phyloP scores from a whole-genome alignment of 2,329 filamentous ascomycete species.

The Fusarium torreyae region DNA sequence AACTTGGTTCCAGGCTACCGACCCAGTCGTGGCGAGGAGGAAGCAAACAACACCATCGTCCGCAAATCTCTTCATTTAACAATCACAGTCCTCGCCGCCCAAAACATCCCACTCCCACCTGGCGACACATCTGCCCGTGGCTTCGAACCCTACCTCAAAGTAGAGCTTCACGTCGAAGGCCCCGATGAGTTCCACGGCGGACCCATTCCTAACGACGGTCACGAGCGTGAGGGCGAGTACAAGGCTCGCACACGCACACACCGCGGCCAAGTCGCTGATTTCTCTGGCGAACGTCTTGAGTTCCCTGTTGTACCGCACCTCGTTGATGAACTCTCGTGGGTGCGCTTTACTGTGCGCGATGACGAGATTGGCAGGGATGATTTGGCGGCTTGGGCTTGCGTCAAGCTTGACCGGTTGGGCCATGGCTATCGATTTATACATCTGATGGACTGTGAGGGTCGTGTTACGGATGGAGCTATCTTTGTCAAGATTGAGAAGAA shows the following conservation, averaged over 20 bases:
- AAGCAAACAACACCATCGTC: constrained; percentile 53
- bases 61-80: constrained; percentile 77
- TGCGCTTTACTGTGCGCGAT: constrained; percentile 89
- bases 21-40: constrained; percentile 42
- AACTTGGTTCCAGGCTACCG: constrained; percentile 51
- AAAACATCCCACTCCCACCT: constrained; percentile 78
- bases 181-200: constrained; percentile 61
- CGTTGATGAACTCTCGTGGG: constrained; percentile 79
- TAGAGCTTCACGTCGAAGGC: constrained; percentile 87
- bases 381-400: constrained; percentile 89
- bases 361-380: constrained; percentile 85
- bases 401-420: constrained; percentile 84
- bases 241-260: constrained; percentile 72
- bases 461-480: constrained; percentile 76
- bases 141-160: constrained; percentile 86
- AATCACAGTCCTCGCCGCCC: constrained; percentile 82
- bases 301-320: constrained; percentile 71
- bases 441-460: constrained; percentile 78
- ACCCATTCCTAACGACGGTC: constrained; percentile 57
- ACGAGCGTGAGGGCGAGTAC: constrained; percentile 62
- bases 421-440: constrained; percentile 84
- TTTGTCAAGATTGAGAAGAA: constrained; percentile 81
- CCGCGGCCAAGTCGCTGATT: constrained; percentile 75
- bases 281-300: constrained; percentile 69
- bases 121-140: constrained; percentile 65